A percentile compares a stretch with the other conserved stretches of the same genome.
Evolutionary conservation across 2,329 filamentous ascomycete genomes (phyloP).

Genomic region (Epichloe aotearoae): DNA sequence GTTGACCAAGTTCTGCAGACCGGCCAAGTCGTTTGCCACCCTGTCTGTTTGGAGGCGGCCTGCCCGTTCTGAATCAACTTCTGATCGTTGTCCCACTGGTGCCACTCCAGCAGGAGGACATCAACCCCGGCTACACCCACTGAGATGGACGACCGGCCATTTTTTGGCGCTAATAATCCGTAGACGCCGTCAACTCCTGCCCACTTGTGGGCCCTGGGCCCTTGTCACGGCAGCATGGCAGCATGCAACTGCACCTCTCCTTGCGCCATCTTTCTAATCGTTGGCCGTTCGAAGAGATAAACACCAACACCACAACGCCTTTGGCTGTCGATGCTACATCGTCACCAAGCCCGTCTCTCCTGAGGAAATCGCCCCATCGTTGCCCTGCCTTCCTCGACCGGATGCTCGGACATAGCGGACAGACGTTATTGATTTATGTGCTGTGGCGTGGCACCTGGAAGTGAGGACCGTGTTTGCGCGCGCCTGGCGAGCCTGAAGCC

Average conservation of each 20-base stretch:
- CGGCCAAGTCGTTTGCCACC: neutral
- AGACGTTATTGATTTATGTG: neutral
- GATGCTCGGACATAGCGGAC: neutral
- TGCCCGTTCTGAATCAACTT: too few species aligned
- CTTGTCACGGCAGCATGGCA: too few species aligned
- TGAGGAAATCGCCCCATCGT: neutral
- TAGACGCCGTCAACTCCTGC: neutral
- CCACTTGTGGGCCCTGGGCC: neutral
- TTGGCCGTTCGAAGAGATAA: neutral
- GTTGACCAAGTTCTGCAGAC: too few species aligned
- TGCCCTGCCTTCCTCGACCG: neutral
- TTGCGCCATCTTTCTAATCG: neutral
- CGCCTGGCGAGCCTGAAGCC: neutral
- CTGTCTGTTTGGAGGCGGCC: neutral
- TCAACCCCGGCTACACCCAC: neutral
- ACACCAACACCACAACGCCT: neutral
- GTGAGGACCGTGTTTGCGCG: neutral
- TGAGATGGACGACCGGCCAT: too few species aligned
- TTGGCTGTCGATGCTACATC: neutral
- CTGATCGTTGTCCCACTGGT: neutral
- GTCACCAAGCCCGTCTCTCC: neutral
- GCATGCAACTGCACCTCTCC: neutral
- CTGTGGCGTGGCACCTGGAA: neutral
- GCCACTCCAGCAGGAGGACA: too few species aligned
- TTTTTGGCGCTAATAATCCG: neutral